Conservation (phyloP, 2,329 filamentous ascomycete species). For the Parafenestella ontariensis region DNA sequence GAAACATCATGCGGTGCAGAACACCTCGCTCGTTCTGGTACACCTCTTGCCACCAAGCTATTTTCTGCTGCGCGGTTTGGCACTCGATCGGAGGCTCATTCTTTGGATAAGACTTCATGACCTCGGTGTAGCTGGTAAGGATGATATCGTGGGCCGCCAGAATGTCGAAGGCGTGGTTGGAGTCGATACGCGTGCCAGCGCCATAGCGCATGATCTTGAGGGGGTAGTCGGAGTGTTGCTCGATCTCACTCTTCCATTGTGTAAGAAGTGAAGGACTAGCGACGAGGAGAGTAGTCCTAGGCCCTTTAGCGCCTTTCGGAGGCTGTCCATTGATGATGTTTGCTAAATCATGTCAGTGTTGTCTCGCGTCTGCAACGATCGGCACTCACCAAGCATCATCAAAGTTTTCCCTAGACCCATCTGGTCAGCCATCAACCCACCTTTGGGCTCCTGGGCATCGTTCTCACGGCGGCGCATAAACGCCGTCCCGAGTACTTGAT, state of each 20-base stretch:
- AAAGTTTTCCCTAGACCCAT: slow-evolving; percentile 54
- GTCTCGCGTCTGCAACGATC: no score
- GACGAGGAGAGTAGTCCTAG: slow-evolving; percentile 53
- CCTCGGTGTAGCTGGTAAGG: slow-evolving; percentile 54
- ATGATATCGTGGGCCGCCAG: slow-evolving; percentile 40
- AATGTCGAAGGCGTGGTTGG: slow-evolving; percentile 12
- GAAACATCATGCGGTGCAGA: slow-evolving; percentile 45
- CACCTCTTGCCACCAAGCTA: slow-evolving; percentile 46
- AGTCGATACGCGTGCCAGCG: slow-evolving; percentile 32
- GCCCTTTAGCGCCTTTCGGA: slow-evolving; percentile 3
- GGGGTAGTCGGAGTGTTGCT: slow-evolving; percentile 28
- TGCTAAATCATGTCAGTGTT: no score
- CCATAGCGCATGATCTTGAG: slow-evolving; percentile 38
- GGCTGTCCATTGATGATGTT: slow-evolving; percentile 53
- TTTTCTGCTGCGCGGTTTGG: slow-evolving; percentile 48
- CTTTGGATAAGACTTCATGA: slow-evolving; percentile 53
- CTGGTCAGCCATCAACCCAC: slow-evolving; percentile 52
- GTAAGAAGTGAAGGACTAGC: slow-evolving; percentile 48
- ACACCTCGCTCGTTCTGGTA: slow-evolving; percentile 44
- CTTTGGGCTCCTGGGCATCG: slow-evolving; percentile 41
- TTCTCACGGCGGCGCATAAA: slow-evolving; percentile 65
- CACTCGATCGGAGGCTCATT: slow-evolving; percentile 46
- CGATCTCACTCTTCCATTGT: slow-evolving; percentile 51
- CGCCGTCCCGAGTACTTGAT: slow-evolving; percentile 60
- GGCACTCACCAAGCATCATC: slow-evolving; percentile 43